These are phyloP conservation scores for Serendipita sp. DNA, from an alignment of 1,284 basidiomycete genomes.

Conservation along the genomic window DNA sequence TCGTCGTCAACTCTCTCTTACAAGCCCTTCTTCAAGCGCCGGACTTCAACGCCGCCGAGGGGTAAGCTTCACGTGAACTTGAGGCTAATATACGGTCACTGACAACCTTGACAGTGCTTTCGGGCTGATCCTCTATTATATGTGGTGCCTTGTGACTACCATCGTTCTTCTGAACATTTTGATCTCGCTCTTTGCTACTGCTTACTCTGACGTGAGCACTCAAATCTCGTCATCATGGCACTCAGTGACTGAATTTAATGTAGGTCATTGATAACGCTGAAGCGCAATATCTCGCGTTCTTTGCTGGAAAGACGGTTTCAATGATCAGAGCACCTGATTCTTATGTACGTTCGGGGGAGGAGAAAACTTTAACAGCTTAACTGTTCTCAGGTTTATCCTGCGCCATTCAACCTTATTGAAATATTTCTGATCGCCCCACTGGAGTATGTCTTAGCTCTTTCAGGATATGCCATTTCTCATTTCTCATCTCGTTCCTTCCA, in stretches of 20 bases:
- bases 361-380: conserved; percentile 6
- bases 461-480: too few relatives aligned
- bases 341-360: conserved; percentile 57
- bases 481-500: background rate
- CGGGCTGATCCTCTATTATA: conserved; percentile 68
- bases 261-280: conserved; percentile 49
- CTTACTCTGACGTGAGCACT: conserved; percentile 64
- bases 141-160: conserved; percentile 80
- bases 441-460: conserved; percentile 41
- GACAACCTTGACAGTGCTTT: conserved; percentile 32
- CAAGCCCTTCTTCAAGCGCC: conserved; percentile 78
- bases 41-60: conserved; percentile 43
- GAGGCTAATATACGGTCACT: conserved; percentile 8
- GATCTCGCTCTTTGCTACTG: conserved; percentile 86
- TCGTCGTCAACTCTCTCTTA: conserved; percentile 59
- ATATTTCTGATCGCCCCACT: conserved; percentile 66
- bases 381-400: conserved; percentile 16
- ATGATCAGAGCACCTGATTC: conserved; percentile 78
- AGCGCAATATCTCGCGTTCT: conserved; percentile 78
- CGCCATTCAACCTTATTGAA: conserved; percentile 74
- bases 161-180: conserved; percentile 87
- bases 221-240: conserved; percentile 3
- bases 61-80: background rate
- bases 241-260: conserved; percentile 6
- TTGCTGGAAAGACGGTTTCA: conserved; percentile 67